A percentile compares a stretch with the other conserved stretches of the same genome.
Evolutionary conservation across 2,329 filamentous ascomycete genomes (phyloP).

Genomic region (Colletotrichum sp.): DNA sequence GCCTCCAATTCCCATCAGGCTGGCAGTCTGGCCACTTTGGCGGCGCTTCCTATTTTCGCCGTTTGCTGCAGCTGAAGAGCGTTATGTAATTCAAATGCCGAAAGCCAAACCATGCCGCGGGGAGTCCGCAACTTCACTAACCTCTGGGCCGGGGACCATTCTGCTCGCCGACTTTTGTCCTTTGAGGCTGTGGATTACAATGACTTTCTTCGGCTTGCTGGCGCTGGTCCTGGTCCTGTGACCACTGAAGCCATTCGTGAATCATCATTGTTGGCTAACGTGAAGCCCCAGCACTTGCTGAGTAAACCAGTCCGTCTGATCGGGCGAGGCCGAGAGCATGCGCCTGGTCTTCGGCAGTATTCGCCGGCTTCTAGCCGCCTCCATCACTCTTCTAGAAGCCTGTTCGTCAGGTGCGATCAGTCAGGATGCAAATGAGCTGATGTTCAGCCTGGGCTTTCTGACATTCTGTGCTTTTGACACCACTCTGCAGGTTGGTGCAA

Average conservation of each 20-base stretch:
- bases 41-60: conserved; percentile 20
- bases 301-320: not conserved
- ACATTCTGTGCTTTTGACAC: not conserved
- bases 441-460: not conserved
- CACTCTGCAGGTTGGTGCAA: not conserved
- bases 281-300: not conserved
- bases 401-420: not conserved
- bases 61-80: conserved; percentile 4
- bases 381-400: not conserved
- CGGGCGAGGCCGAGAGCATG: not conserved
- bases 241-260: not conserved
- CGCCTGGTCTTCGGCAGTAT: not conserved
- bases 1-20: not conserved
- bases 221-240: not conserved
- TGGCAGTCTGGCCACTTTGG: conserved; percentile 7
- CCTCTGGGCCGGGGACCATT: not conserved
- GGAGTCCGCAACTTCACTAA: not conserved
- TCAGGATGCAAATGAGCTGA: conserved; percentile 11
- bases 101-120: not conserved
- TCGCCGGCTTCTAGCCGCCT: not conserved
- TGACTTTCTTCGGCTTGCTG: not conserved
- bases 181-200: not conserved
- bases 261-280: not conserved
- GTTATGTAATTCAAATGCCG: conserved; percentile 20
- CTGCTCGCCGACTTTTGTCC: conserved; percentile 3